phyloP scores from a whole-genome alignment of 352 stramenopile genomes.

The Globisporangium abappressorium region DNA sequence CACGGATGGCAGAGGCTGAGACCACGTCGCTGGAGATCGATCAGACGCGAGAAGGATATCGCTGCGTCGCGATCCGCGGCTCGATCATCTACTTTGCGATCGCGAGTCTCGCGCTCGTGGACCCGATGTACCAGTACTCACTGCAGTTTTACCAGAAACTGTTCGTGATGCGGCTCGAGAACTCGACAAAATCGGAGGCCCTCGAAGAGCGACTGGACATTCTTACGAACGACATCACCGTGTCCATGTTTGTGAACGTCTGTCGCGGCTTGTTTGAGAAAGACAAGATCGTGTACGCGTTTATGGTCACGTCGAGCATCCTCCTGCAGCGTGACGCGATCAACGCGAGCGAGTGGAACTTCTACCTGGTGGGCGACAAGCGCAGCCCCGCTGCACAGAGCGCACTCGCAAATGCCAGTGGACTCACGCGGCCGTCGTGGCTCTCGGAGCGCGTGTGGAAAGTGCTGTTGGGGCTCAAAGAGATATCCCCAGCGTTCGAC shows the following conservation, averaged over 20 bases:
- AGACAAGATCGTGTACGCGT: conserved; percentile 94
- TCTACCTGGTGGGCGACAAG: conserved; percentile 89
- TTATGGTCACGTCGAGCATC: conserved; percentile 92
- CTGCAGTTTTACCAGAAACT: conserved; percentile 94
- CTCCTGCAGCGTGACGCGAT: conserved; percentile 74
- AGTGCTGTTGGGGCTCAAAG: conserved; percentile 57
- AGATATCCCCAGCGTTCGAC: conserved; percentile 55
- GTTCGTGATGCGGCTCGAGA: conserved; percentile 88
- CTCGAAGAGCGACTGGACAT: conserved; percentile 85
- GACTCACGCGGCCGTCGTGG: conserved; percentile 49
- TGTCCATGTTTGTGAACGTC: conserved; percentile 93
- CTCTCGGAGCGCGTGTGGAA: conserved; percentile 83
- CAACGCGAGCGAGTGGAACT: conserved; percentile 75
- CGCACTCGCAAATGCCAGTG: conserved; percentile 28
- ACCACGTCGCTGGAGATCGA: conserved; percentile 90
- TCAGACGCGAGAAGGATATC: conserved; percentile 88
- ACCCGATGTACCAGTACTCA: conserved; percentile 95
- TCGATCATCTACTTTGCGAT: conserved; percentile 95
- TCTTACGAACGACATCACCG: conserved; percentile 90
- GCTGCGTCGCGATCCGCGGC: conserved; percentile 86
- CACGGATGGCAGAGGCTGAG: conserved; percentile 88
- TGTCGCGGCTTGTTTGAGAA: conserved; percentile 94
- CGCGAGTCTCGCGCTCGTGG: conserved; percentile 87
- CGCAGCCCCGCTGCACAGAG: conserved; percentile 51
- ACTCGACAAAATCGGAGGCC: conserved; percentile 75